phyloP scores from a whole-genome alignment of 208 protist genomes.

The Leishmania arabica region DNA sequence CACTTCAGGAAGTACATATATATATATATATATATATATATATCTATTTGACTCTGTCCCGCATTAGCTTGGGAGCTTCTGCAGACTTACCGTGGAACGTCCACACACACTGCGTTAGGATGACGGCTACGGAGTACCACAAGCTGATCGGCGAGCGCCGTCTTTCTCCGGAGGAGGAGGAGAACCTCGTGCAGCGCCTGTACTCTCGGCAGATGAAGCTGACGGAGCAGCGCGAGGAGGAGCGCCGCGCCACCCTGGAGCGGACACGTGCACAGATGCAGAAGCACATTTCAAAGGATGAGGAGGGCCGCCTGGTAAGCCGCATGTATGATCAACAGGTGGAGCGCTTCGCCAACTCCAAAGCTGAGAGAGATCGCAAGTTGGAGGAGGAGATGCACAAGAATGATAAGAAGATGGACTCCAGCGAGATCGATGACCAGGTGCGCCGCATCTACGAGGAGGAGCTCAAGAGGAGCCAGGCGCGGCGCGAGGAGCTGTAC shows the following conservation, averaged over 20 bases:
- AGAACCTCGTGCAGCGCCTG: slow-evolving; percentile 74
- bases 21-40: neutral
- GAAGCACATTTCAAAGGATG: slow-evolving; percentile 50
- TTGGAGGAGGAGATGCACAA: slow-evolving; percentile 58
- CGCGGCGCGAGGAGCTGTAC: slow-evolving; percentile 52
- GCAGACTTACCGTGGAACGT: neutral
- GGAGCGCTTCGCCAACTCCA: slow-evolving; percentile 58
- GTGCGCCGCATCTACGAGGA: slow-evolving; percentile 85
- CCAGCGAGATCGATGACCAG: slow-evolving; percentile 72
- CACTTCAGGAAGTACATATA: neutral
- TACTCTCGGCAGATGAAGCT: slow-evolving; percentile 83
- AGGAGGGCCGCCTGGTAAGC: slow-evolving; percentile 57
- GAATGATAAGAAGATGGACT: slow-evolving; percentile 65
- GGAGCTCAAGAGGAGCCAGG: slow-evolving; percentile 56
- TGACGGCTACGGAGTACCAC: slow-evolving; percentile 30
- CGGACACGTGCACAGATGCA: slow-evolving; percentile 31
- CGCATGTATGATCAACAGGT: slow-evolving; percentile 87
- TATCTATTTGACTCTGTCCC: neutral
- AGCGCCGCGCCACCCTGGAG: slow-evolving; percentile 54
- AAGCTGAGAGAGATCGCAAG: slow-evolving; percentile 60
- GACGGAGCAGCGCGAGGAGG: slow-evolving; percentile 60
- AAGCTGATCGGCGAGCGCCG: slow-evolving; percentile 21
- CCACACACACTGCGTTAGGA: neutral
- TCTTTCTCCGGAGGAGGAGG: slow-evolving; percentile 52
- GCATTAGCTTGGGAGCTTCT: neutral